Evolutionary conservation across 495 filamentous ascomycete genomes (phyloP).

Genomic region (Tuber umbilicatum): DNA sequence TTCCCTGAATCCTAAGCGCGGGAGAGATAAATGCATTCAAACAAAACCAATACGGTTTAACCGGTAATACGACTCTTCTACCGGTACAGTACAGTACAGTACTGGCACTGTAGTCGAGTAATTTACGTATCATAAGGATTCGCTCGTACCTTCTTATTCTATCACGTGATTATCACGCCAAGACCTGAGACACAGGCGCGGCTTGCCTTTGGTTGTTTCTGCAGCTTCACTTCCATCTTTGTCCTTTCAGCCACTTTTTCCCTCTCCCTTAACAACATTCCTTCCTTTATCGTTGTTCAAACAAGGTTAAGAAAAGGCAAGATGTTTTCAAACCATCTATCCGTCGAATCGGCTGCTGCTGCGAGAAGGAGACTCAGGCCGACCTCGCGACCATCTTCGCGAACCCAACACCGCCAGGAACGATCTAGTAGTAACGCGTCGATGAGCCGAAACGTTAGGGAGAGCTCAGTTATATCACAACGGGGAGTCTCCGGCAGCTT

Average conservation of each 20-base stretch:
- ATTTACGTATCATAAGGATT: too few relatives aligned
- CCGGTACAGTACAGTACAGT: too few relatives aligned
- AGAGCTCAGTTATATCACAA: constrained; percentile 27
- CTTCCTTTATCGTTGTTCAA: background rate
- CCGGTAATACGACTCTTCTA: background rate
- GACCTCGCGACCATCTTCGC: constrained; percentile 42
- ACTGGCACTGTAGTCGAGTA: too few relatives aligned
- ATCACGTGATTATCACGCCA: background rate
- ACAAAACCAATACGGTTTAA: background rate
- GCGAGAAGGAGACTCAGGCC: constrained; percentile 30
- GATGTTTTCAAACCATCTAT: constrained; percentile 35
- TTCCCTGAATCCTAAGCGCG: background rate
- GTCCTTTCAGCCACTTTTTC: background rate
- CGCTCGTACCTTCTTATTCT: background rate
- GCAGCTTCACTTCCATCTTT: background rate
- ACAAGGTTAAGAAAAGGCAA: background rate
- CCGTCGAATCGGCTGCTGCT: constrained; percentile 25
- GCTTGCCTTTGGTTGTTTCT: background rate
- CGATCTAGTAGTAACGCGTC: constrained; percentile 38
- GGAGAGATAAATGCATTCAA: background rate
- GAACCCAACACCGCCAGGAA: constrained; percentile 49
- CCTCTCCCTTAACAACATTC: background rate
- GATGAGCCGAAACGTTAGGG: constrained; percentile 22
- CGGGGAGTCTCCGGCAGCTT: constrained; percentile 15
- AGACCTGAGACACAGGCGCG: background rate